Base-by-base conservation (phyloP, 2,329 filamentous ascomycete genomes). In the Ceratocystis destructans region DNA sequence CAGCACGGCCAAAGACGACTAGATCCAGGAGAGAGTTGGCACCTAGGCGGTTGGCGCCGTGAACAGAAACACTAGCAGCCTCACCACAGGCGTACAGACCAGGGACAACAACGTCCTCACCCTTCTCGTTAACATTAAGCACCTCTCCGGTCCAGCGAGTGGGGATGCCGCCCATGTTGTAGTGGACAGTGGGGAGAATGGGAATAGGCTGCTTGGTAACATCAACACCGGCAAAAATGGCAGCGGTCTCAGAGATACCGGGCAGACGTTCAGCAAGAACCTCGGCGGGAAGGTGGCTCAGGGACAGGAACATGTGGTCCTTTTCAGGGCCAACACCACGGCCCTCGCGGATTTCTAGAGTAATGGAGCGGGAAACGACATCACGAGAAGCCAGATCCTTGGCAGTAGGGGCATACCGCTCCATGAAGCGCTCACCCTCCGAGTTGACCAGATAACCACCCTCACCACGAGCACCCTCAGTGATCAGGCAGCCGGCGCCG, bases 91-190 rank as follows among this genome's bases (percentile, higher is more conserved):
- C 94, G 76, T 93, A 97, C 70, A 99, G 85, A 77, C 93, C 93
- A 67, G 90, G 91, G 25, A 99, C 94, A 71, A 96, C 84, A 82
- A 96, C 84, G 80, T 97, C 94, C 67, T 96, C 85, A 71, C 94
- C 94, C 69, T 84, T 76, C 74, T 89, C 87, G 72, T 96, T 90
- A 64, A 96, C 81, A 20, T 90, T 95, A 71, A 99, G 79, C 69
- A 97, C 94, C 79, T 99, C 91, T 77, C 94, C 93, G 69, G 90
- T 96, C 83, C 96, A 97, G 74, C 90, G 90, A 71, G 94, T 97
- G 64, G 93, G 93, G 72, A 99, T 96, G 83, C 94, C 93, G 78
- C 93, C 93, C 94, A 97, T 99, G 84, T 96, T 96, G 84, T 99
- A 99, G 83, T 99, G 92, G 71, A 96, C 93, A 57, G 93, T 97